Base-by-base conservation (phyloP, 148 eudicot genomes). In the Nyssa sinensis region DNA sequence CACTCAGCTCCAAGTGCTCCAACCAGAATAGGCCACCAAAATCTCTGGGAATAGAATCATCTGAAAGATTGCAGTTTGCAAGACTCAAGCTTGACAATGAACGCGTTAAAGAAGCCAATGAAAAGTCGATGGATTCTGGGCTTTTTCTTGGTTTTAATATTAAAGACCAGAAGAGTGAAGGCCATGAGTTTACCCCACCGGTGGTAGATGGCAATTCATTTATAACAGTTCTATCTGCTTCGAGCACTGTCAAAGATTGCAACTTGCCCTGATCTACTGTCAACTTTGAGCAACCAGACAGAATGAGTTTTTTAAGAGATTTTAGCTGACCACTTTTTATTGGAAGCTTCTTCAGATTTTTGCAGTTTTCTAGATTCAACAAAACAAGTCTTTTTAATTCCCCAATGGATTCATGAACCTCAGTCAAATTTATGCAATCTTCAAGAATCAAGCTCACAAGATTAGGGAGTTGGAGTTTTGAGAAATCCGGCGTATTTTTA, bases 241-340 rank as follows among this genome's bases (percentile, higher is more conserved):
- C 0, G 3, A 63, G 24, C 23, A 17, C 9, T 17, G 6, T 63
- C n/a, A 32, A 32, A 16, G 66, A 63, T 2, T 30, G 11, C 24
- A 32, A 3, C 5, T 23, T 67, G 4, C 7, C 17, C 49, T 12
- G 1, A 4, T 67, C 19, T 25, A 2, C 10, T 7, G 70, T 17
- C 25, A 67, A 37, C 19, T 66, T 66, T 35, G 31, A 66, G 70
- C 53, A 66, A 35, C 53, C 70, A 37, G 55, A 35, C 19, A 66
- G 28, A 23, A 35, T 23, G 49, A 66, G 53, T n/a, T 24, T 39
- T 12, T 37, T 31, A 27, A 35, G 49, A n/a, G 10, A 37, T 21
- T 66, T 24, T 10, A 63, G n/a, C 66, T 0, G 19, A 4, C 25
- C 9, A 14, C 14, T 63, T 31, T 23, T 19, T 13, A 9, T 29